Percentiles rank a stretch among this genome's conserved stretches.
phyloP scores from a whole-genome alignment of 2,329 filamentous ascomycete species.

The Aspergillus terreus region DNA sequence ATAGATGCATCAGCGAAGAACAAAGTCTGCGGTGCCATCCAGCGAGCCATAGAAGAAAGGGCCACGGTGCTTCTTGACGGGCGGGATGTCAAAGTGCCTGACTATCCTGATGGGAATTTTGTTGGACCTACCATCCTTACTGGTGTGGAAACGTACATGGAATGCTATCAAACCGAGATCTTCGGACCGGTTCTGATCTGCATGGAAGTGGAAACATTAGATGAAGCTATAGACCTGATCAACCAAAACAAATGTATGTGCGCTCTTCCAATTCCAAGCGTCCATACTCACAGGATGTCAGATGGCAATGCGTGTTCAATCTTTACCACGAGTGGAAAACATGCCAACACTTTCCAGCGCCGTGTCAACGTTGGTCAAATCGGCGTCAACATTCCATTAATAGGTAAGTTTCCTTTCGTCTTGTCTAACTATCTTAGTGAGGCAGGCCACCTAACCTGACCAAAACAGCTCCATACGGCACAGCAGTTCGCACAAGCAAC shows the following conservation, averaged over 20 bases:
- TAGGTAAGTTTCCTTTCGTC: conserved; percentile 12
- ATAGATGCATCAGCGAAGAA: conserved; percentile 58
- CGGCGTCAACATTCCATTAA: conserved; percentile 27
- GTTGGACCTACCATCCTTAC: conserved; percentile 42
- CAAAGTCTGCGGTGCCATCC: conserved; percentile 57
- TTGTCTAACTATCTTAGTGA: neutral
- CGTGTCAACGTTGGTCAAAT: conserved; percentile 28
- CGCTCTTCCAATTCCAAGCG: neutral
- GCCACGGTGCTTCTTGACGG: conserved; percentile 60
- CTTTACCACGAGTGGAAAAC: conserved; percentile 30
- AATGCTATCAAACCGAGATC: conserved; percentile 36
- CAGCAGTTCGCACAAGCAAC: conserved; percentile 22
- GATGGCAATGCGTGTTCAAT: conserved; percentile 36
- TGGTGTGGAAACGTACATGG: conserved; percentile 32
- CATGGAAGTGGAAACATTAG: conserved; percentile 30
- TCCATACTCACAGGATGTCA: conserved; percentile 4
- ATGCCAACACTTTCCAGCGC: conserved; percentile 30
- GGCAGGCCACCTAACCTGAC: neutral
- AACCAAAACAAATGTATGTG: conserved; percentile 23
- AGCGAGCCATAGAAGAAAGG: conserved; percentile 58
- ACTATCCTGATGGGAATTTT: conserved; percentile 62
- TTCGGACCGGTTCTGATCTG: conserved; percentile 37
- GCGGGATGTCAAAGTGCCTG: conserved; percentile 54
- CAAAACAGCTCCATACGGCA: conserved; percentile 18
- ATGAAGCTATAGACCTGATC: conserved; percentile 33